phyloP scores from a whole-genome alignment of 305 asterid genomes.

The Rubia peregrina region DNA sequence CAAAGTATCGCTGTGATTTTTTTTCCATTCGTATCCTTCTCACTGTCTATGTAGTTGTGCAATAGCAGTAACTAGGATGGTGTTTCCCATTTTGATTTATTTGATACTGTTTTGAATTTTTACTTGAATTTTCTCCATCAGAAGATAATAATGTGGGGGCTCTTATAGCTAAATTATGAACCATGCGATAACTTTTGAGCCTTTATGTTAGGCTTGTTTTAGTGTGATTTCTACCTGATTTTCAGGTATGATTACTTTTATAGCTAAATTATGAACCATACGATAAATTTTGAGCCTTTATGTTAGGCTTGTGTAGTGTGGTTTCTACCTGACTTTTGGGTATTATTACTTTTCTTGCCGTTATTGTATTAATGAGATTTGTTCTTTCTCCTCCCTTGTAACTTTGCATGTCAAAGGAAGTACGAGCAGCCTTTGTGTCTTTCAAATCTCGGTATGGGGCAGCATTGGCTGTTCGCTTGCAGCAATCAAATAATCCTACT shows the following conservation, averaged over 20 bases:
- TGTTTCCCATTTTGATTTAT: not conserved
- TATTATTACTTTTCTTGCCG: constrained; percentile 3
- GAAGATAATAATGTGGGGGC: not conserved
- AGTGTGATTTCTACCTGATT: not conserved
- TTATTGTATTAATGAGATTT: not conserved
- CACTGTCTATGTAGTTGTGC: not conserved
- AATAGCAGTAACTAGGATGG: not conserved
- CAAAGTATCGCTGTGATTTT: not conserved
- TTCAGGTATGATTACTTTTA: no score
- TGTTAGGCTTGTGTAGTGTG: no score
- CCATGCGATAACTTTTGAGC: not conserved
- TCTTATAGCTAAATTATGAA: not conserved
- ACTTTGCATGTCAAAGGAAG: constrained; percentile 43
- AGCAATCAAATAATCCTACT: constrained; percentile 72
- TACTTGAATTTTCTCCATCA: not conserved
- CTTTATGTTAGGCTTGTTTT: not conserved
- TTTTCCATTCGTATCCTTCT: not conserved
- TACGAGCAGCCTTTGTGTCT: constrained; percentile 90
- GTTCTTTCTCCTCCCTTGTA: constrained; percentile 5
- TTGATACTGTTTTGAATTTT: not conserved
- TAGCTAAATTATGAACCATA: no score
- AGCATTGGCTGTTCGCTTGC: constrained; percentile 55
- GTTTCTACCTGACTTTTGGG: no score
- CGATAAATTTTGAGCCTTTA: no score
- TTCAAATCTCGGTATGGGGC: constrained; percentile 74